Percentiles rank a stretch among this genome's conserved stretches.
Conservation (phyloP, 2,329 filamentous ascomycete species). For the Sclerotinia nivalis region DNA sequence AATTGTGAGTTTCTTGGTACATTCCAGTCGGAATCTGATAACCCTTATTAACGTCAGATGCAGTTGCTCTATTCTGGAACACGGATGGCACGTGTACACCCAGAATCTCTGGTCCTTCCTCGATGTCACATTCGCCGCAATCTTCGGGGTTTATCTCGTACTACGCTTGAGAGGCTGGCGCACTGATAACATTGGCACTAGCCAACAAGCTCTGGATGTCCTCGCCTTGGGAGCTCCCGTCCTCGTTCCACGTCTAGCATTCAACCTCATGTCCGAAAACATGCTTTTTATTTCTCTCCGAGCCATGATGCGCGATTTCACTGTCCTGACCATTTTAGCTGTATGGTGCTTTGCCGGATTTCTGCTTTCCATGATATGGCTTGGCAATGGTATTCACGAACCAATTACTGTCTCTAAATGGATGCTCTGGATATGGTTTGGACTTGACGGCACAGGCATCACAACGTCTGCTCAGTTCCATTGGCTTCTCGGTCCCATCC, state of each 20-base stretch:
- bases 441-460: constrained; percentile 64
- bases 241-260: constrained; percentile 75
- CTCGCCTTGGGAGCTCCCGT: constrained; percentile 79
- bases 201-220: constrained; percentile 72
- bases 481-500: constrained; percentile 71
- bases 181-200: constrained; percentile 49
- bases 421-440: constrained; percentile 95
- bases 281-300: constrained; percentile 78
- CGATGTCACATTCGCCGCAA: constrained; percentile 73
- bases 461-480: constrained; percentile 68
- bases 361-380: constrained; percentile 75
- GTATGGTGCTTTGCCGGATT: constrained; percentile 85
- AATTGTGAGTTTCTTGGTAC: constrained; percentile 56
- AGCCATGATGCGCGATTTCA: constrained; percentile 85
- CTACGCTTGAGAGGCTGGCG: constrained; percentile 67
- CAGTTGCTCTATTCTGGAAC: constrained; percentile 66
- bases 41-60: not conserved
- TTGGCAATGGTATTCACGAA: constrained; percentile 63
- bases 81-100: constrained; percentile 79
- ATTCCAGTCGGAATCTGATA: constrained; percentile 36
- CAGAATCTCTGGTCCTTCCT: constrained; percentile 89
- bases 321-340: constrained; percentile 71
- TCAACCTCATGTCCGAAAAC: constrained; percentile 81
- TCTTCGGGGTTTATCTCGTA: constrained; percentile 68
- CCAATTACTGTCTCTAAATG: constrained; percentile 77